Conservation (phyloP, 352 stramenopile species). For the Pythium brachiatum region DNA sequence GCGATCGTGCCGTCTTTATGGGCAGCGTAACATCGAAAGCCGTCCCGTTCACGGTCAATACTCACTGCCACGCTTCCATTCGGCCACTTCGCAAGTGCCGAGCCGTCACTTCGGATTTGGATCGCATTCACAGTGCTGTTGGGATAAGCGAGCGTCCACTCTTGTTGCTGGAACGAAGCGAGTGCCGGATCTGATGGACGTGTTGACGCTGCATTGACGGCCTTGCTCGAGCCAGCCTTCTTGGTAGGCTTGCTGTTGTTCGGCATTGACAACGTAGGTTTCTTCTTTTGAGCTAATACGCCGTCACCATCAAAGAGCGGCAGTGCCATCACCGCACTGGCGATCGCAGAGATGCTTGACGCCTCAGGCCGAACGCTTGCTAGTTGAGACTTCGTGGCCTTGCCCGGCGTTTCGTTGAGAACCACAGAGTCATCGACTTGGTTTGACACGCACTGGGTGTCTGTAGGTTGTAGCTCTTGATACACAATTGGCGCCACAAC, state of each 20-base stretch:
- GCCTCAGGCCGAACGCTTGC: neutral
- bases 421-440: neutral
- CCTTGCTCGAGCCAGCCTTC: constrained; percentile 18
- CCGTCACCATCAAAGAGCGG: constrained; percentile 42
- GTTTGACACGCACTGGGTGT: neutral
- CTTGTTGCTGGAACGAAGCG: constrained; percentile 33
- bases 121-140: constrained; percentile 51
- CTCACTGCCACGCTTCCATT: constrained; percentile 62
- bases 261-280: neutral
- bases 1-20: constrained; percentile 67
- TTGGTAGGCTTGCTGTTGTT: constrained; percentile 10
- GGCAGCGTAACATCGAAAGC: constrained; percentile 65
- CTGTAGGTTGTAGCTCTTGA: neutral
- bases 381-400: neutral
- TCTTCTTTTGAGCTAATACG: constrained; percentile 40
- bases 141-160: constrained; percentile 38
- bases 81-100: constrained; percentile 65
- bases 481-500: neutral
- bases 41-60: constrained; percentile 56
- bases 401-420: neutral
- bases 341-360: constrained; percentile 34
- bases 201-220: neutral
- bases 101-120: constrained; percentile 59
- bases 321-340: constrained; percentile 47
- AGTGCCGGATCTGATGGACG: constrained; percentile 5